phyloP scores from a whole-genome alignment of 2,329 filamentous ascomycete species.

The Elsinoe batatas region DNA sequence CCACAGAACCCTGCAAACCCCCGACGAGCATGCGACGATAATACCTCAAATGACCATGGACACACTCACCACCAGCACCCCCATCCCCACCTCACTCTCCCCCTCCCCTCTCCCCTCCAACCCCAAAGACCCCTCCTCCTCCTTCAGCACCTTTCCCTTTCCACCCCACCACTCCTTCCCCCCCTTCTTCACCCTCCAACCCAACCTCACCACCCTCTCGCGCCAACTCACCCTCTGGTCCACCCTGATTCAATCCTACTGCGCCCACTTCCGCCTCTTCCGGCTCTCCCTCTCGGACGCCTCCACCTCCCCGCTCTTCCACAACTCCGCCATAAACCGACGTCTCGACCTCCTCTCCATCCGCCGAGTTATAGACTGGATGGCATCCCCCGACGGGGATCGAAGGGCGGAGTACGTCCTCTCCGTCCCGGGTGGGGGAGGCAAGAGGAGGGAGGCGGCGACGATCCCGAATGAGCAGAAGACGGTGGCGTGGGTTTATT shows the following conservation, averaged over 20 bases:
- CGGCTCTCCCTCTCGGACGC: slow-evolving; percentile 58
- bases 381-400: slow-evolving; percentile 44
- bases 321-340: slow-evolving; percentile 35
- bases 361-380: slow-evolving; percentile 46
- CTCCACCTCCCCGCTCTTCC: slow-evolving; percentile 49
- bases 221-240: slow-evolving; percentile 79
- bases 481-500: slow-evolving; percentile 65
- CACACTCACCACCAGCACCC: slow-evolving; percentile 3
- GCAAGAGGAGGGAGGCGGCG: slow-evolving; percentile 16
- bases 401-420: slow-evolving; percentile 52
- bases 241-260: slow-evolving; percentile 74
- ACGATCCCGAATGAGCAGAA: slow-evolving; percentile 27
- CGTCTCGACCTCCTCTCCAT: slow-evolving; percentile 44
- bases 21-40: too few species aligned
- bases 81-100: background rate
- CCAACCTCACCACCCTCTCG: slow-evolving; percentile 61
- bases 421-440: slow-evolving; percentile 19
- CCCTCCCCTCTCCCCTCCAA: slow-evolving; percentile 12
- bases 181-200: slow-evolving; percentile 76
- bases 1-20: background rate
- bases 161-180: slow-evolving; percentile 59
- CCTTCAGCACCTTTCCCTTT: slow-evolving; percentile 29
- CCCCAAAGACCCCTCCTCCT: background rate
- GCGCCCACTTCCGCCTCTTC: slow-evolving; percentile 65
- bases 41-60: slow-evolving; percentile 10